A percentile compares a stretch with the other conserved stretches of the same genome.
Evolutionary conservation across 1,284 basidiomycete species (phyloP).

Genomic region (Boletellus sp.): DNA sequence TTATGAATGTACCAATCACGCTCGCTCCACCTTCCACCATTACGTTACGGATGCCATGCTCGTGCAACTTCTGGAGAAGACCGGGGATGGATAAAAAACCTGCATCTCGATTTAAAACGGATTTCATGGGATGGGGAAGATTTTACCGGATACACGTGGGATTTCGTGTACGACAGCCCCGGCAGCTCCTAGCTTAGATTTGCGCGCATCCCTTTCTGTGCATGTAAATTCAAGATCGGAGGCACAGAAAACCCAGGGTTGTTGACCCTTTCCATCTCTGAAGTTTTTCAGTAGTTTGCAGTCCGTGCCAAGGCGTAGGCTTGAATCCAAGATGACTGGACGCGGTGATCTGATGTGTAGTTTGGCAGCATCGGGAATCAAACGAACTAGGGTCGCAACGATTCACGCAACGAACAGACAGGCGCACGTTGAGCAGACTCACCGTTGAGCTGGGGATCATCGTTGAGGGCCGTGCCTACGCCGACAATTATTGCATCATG

Average conservation of each 20-base stretch:
- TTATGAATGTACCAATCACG: constrained; percentile 78
- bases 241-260: constrained; percentile 74
- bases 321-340: constrained; percentile 82
- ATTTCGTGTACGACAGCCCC: constrained; percentile 56
- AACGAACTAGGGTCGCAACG: constrained; percentile 38
- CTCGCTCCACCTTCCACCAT: constrained; percentile 96
- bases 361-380: constrained; percentile 42
- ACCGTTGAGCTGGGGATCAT: constrained; percentile 94
- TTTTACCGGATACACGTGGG: constrained; percentile 29
- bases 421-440: constrained; percentile 24
- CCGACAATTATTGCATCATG: constrained; percentile 94
- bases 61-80: constrained; percentile 51
- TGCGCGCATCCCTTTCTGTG: constrained; percentile 39
- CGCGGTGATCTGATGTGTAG: constrained; percentile 56
- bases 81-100: constrained; percentile 46
- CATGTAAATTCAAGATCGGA: constrained; percentile 17
- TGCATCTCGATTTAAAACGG: constrained; percentile 20
- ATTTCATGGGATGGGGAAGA: constrained; percentile 3
- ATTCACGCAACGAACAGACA: not conserved
- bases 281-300: constrained; percentile 79
- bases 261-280: constrained; percentile 53
- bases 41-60: constrained; percentile 62
- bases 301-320: constrained; percentile 60
- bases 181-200: constrained; percentile 44
- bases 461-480: constrained; percentile 85